Evolutionary conservation across 2,329 filamentous ascomycete genomes (phyloP), one percentile per base, ranked within the genome.

Genomic region (Aphanoascus verrucosus): DNA sequence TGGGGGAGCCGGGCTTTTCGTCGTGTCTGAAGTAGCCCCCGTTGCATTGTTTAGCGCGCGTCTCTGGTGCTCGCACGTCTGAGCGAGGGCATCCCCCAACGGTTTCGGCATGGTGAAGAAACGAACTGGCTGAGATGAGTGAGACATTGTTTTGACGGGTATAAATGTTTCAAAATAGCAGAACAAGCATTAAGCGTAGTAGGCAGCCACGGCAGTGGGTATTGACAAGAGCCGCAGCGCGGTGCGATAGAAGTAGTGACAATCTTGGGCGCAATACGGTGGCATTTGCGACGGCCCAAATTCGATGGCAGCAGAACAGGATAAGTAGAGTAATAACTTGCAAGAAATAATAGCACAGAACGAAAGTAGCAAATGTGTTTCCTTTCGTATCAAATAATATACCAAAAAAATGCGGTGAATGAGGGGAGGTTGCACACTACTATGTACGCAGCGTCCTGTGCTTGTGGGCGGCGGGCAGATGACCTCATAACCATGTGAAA

Each of bases 221-320:
- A 94, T 83, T 66, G 86, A 91, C 63, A 94, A 76, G 67, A 89
- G 84, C 76, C 87, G 87, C 73, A 94, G 75, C 67, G 87, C 86
- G 70, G 84, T 94, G 76, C 87, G 87, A 76, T 87, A 93, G 74
- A 94, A 94, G 74, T 94, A 94, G 69, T 94, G 88, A 65, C 86
- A 94, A 71, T 94, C 86, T 77, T 93, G 84, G 55, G 87, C 75
- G 71, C 77, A 94, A 70, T 88, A 91, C 63, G 78, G 71, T 76
- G 86, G 86, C 87, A 94, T 94, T 43, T 41, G 48, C 2, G 8
- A 42, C 5, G 32, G 12, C 12, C 32, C 17, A 9, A 9, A 34
- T n/a, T 23, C 15, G 20, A 15, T 38, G 60, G 61, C 74, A 77
- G 75, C 56, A 56, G 38, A 51, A 50, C 47, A 48, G 28, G 54